phyloP scores from a whole-genome alignment of 768 basidiomycete species.

The Tricholoma matsutake region DNA sequence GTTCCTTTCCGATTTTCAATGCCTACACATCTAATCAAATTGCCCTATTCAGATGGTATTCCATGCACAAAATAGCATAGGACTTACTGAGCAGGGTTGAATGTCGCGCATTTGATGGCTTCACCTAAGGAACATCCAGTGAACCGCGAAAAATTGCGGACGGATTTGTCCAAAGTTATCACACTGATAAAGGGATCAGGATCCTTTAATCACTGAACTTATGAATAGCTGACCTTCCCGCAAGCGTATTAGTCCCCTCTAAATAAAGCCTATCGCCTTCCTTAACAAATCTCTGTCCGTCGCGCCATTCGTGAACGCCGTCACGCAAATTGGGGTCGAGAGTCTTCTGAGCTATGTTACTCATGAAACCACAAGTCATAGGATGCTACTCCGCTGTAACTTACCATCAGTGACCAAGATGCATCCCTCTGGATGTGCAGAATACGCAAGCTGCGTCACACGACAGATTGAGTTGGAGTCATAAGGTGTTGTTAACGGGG shows the following conservation, averaged over 20 bases:
- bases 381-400: slow-evolving; percentile 7
- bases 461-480: slow-evolving; percentile 1
- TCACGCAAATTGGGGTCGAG: slow-evolving; percentile 83
- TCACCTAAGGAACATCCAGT: slow-evolving; percentile 81
- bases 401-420: slow-evolving; percentile 88
- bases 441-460: slow-evolving; percentile 67
- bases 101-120: slow-evolving; percentile 84
- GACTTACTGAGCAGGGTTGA: slow-evolving; percentile 74
- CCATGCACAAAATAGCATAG: too few relatives aligned
- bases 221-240: slow-evolving; percentile 62
- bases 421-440: slow-evolving; percentile 79
- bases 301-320: slow-evolving; percentile 86
- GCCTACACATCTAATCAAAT: slow-evolving; percentile 58
- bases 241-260: slow-evolving; percentile 84
- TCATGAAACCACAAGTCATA: neutral
- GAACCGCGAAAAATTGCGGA: slow-evolving; percentile 81
- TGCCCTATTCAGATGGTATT: neutral
- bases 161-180: slow-evolving; percentile 79
- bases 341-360: slow-evolving; percentile 68
- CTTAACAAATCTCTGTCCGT: slow-evolving; percentile 76
- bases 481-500: neutral
- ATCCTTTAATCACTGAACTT: neutral
- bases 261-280: slow-evolving; percentile 78
- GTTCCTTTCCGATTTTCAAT: slow-evolving; percentile 81
- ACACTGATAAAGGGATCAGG: slow-evolving; percentile 42